phyloP scores from a whole-genome alignment of 1,284 basidiomycete genomes.

The Ustilago shanxiensis region DNA sequence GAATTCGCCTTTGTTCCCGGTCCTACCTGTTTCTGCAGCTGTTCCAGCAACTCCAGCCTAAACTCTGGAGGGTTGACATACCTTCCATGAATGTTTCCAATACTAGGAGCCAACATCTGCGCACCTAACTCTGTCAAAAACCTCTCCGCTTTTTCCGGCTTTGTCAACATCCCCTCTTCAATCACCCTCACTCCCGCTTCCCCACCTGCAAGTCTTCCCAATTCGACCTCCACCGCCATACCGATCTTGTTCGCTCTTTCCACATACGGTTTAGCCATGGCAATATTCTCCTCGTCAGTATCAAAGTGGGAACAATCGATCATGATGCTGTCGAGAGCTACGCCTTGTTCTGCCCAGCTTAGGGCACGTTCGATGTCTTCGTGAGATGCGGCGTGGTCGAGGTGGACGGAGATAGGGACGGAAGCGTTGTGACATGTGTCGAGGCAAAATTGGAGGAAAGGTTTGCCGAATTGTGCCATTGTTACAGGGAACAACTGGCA shows the following conservation, averaged over 20 bases:
- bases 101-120: slow-evolving; percentile 72
- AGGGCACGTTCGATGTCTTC: slow-evolving; percentile 47
- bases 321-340: slow-evolving; percentile 48
- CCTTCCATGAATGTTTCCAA: slow-evolving; percentile 72
- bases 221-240: slow-evolving; percentile 73
- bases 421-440: slow-evolving; percentile 34
- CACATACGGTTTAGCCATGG: slow-evolving; percentile 51
- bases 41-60: slow-evolving; percentile 35
- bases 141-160: slow-evolving; percentile 66
- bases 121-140: slow-evolving; percentile 67
- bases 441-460: slow-evolving; percentile 38
- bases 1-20: slow-evolving; percentile 27
- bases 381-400: slow-evolving; percentile 48
- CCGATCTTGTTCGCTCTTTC: slow-evolving; percentile 66
- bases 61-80: slow-evolving; percentile 43
- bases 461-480: slow-evolving; percentile 51
- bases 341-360: slow-evolving; percentile 41
- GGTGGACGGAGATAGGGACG: slow-evolving; percentile 51
- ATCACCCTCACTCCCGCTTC: slow-evolving; percentile 73
- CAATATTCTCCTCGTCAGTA: slow-evolving; percentile 52
- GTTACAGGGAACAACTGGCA: slow-evolving; percentile 51
- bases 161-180: slow-evolving; percentile 71
- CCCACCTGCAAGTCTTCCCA: slow-evolving; percentile 72
- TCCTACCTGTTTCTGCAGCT: slow-evolving; percentile 38
- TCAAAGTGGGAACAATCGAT: slow-evolving; percentile 51